Base-by-base conservation (phyloP, 768 basidiomycete genomes). In the Mycena vitilis region DNA sequence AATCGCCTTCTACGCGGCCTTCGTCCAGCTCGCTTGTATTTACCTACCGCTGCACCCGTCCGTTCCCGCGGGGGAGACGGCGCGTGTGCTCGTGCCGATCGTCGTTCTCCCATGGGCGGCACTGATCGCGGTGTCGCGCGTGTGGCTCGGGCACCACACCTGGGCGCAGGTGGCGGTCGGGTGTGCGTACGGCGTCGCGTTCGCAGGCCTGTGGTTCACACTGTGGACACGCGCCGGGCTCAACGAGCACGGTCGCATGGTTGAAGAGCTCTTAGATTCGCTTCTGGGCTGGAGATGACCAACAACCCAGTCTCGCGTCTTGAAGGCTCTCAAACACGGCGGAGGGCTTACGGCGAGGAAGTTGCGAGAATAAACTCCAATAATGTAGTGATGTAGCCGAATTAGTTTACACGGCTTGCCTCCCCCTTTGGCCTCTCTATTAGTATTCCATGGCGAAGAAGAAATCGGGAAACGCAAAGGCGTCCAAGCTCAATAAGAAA, bases 121-220 rank as follows among this genome's bases (percentile, higher is more conserved):
- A 42, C 71, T 84, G 18, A 86, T 94, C 49, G 81, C 87, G 6
- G 73, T 86, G 58, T 95, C 93, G 12, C 83, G 93, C 56, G 84
- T 93, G 37, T 89, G 88, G 90, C 84, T 95, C 15, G 91, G 91
- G 6, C 88, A 94, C 70, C 93, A 95, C 77, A 93, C 91, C 12
- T 85, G 84, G 84, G 79, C 82, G 0, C 93, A 95, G 70, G 90
- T 94, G 20, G 75, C 79, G 11, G 91, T 81, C 34, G 93, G 93
- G 0, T 80, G 78, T 38, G 75, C 78, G 3, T 89, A 87, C 63
- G 93, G 93, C 0, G 66, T 86, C 12, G 75, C 74, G 4, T 88
- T 87, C 73, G 86, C 89, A 12, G 72, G 77, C 0, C 40, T 85
- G 18, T 91, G 89, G 88, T 92, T 90, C 72, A 75, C 68, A 47